These are phyloP conservation scores for Oxyria digyna DNA, from an alignment of 148 eudicot genomes.

Conservation along the genomic window DNA sequence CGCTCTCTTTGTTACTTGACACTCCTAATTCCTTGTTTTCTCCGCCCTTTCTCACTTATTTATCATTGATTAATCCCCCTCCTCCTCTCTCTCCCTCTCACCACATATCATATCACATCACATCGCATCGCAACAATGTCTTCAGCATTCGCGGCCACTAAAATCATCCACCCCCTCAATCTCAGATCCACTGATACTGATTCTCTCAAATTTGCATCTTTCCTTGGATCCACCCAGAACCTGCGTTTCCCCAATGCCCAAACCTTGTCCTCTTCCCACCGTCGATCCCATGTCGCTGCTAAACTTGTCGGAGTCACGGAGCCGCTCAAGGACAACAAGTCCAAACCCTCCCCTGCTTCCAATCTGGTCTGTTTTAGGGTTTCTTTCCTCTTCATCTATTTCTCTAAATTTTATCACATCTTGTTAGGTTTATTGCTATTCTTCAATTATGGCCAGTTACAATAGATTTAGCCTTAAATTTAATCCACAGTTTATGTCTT, in stretches of 20 bases:
- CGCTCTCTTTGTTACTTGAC: neutral
- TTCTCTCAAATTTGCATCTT: constrained; percentile 13
- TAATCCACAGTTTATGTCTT: neutral
- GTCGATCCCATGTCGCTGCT: constrained; percentile 19
- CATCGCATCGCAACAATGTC: constrained; percentile 13
- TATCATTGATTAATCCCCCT: too few relatives aligned
- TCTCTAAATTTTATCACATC: neutral
- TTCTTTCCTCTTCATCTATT: neutral
- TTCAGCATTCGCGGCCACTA: constrained; percentile 26
- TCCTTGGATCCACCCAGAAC: constrained; percentile 32
- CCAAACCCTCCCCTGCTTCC: constrained; percentile 26
- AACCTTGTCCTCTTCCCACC: constrained; percentile 8
- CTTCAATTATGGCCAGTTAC: neutral
- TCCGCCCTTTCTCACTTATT: neutral
- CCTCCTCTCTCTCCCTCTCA: neutral
- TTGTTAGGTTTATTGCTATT: neutral
- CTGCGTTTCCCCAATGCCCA: constrained; percentile 14
- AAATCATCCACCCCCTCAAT: constrained; percentile 31
- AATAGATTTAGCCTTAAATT: neutral
- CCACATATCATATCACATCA: neutral
- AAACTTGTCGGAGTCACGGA: constrained; percentile 44
- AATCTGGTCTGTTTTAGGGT: constrained; percentile 36
- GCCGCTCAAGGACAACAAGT: constrained; percentile 45
- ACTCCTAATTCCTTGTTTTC: neutral
- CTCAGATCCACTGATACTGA: constrained; percentile 39